Base-by-base conservation (phyloP, 1,139 yeast genomes). In the Debaryomyces coudertii region DNA sequence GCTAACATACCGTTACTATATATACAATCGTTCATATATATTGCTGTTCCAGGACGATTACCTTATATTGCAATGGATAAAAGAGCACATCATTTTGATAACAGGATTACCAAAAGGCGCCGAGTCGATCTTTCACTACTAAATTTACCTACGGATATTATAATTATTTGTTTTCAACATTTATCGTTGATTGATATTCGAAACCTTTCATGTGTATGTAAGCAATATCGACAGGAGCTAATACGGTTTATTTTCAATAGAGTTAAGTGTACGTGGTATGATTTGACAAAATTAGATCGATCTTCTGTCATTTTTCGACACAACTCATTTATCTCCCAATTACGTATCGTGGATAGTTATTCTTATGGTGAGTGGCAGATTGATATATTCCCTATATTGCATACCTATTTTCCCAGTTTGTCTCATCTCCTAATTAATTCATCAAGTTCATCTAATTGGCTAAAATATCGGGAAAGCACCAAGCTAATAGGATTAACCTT, bases 321-420 rank as follows among this genome's bases (percentile, higher is more conserved):
- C 45, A 52, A 23, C 12, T 7, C 9, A n/a, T 44, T 40, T 22
- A 14, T 53, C 55, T 36, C 53, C 2, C 56, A 57, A 37, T 33
- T 73, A 16, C 56, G 75, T 5, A 65, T 74, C 14, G 47, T 61
- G 5, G 73, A 70, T 46, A 60, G 63, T 47, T 67, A 66, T 49
- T 62, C 76, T 3, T 69, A 64, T 49, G 76, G 75, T 4, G 79
- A 74, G 49, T 74, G 77, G 74, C 72, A 71, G 40, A 52, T 62
- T 18, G 73, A 71, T 47, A 47, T 69, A 12, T 64, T 73, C 37
- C 54, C 56, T 11, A 50, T 44, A 36, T 50, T 61, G 11, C 50
- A 66, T 3, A 50, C 45, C 2, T 29, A 47, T 20, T 55, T 69
- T 18, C 69, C 69, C 0, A 29, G 53, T 3, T 54, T 72, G 14